These are phyloP conservation scores for Paulownia fortunei DNA, from an alignment of 257 asterid genomes.

Conservation along the genomic window DNA sequence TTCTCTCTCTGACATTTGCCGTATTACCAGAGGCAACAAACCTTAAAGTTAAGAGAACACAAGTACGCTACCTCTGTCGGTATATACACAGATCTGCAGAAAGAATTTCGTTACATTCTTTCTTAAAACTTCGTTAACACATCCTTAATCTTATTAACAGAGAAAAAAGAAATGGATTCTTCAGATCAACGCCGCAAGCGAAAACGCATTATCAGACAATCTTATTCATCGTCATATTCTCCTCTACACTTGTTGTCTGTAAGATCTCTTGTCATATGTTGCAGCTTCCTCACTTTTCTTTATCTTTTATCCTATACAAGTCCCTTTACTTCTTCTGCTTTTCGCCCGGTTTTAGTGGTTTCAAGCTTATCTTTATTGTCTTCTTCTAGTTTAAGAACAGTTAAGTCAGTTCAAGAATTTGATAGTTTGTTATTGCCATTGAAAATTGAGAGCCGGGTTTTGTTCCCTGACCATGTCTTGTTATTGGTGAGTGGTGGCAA, in stretches of 20 bases:
- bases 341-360: constrained; percentile 65
- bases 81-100: constrained; percentile 40
- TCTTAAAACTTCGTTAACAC: not conserved
- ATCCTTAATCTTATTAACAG: not conserved
- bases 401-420: constrained; percentile 48
- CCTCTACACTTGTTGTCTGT: constrained; percentile 44
- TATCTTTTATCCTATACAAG: constrained; percentile 49
- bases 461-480: constrained; percentile 82
- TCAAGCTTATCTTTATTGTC: constrained; percentile 61
- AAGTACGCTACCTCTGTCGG: constrained; percentile 47
- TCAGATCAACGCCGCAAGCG: constrained; percentile 85
- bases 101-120: constrained; percentile 19
- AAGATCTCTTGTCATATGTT: constrained; percentile 59
- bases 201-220: constrained; percentile 55
- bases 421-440: constrained; percentile 33
- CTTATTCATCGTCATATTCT: constrained; percentile 37
- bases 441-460: constrained; percentile 68
- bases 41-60: not conserved
- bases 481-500: constrained; percentile 49
- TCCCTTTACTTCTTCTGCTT: constrained; percentile 53
- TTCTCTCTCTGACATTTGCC: constrained; percentile 48
- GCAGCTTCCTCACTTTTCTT: constrained; percentile 53
- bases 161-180: constrained; percentile 55
- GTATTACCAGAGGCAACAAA: constrained; percentile 36
- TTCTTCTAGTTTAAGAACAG: constrained; percentile 49